phyloP scores from a whole-genome alignment of 1,284 basidiomycete species.

The Sporisorium graminicola region DNA sequence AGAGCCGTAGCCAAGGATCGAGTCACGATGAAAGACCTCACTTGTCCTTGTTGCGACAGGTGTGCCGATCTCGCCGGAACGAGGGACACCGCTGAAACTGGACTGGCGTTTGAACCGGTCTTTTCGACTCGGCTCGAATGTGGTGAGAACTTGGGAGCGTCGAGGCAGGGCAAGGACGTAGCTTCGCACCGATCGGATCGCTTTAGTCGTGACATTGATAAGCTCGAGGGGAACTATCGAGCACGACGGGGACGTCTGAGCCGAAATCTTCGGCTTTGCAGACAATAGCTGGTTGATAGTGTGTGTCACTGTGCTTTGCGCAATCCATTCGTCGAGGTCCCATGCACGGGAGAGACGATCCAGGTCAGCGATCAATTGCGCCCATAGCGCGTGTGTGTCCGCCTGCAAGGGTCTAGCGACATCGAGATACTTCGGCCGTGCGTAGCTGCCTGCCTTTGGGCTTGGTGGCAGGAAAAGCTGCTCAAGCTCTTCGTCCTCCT shows the following conservation, averaged over 20 bases:
- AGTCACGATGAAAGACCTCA: conserved; percentile 22
- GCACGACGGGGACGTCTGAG: background rate
- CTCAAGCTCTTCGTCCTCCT: conserved; percentile 23
- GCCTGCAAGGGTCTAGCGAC: conserved; percentile 52
- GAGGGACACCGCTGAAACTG: conserved; percentile 44
- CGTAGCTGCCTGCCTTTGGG: conserved; percentile 31
- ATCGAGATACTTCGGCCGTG: conserved; percentile 35
- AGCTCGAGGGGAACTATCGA: conserved; percentile 22
- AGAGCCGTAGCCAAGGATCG: background rate
- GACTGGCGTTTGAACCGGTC: conserved; percentile 51
- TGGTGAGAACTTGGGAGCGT: conserved; percentile 12
- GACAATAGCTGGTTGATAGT: conserved; percentile 13
- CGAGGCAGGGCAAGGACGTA: conserved; percentile 53
- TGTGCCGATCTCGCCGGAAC: conserved; percentile 20
- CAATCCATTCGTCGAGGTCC: conserved; percentile 23
- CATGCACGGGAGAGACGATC: conserved; percentile 11
- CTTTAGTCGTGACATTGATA: conserved; percentile 44
- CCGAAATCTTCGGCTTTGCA: background rate
- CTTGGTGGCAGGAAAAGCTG: conserved; percentile 35
- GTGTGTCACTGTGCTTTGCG: background rate
- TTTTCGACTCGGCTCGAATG: conserved; percentile 28
- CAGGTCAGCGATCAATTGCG: conserved; percentile 29
- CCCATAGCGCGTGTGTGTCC: conserved; percentile 40
- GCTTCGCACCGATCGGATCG: conserved; percentile 54
- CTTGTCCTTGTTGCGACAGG: conserved; percentile 17